phyloP scores from a whole-genome alignment of 495 filamentous ascomycete genomes.

The Chaetomium fimeti region DNA sequence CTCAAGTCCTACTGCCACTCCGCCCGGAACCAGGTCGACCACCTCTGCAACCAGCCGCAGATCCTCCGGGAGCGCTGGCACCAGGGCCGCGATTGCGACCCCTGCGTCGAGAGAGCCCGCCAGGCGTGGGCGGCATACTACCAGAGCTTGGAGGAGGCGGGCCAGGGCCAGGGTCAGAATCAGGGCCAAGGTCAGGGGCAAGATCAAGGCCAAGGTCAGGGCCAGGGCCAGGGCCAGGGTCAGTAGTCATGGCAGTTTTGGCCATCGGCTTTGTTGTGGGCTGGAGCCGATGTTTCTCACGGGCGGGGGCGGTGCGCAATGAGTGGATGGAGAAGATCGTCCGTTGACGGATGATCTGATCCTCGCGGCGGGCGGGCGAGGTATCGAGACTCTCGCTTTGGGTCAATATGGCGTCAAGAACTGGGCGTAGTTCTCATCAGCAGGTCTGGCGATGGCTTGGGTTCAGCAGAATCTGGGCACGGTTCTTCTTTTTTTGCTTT shows the following conservation, averaged over 20 bases:
- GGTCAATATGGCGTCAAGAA: background rate
- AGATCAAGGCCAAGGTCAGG: background rate
- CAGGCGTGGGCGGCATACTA: slow-evolving; percentile 5
- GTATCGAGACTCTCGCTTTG: background rate
- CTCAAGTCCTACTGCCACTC: slow-evolving; percentile 67
- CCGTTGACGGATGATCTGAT: too few species aligned
- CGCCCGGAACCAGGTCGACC: slow-evolving; percentile 63
- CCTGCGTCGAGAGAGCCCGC: slow-evolving; percentile 26
- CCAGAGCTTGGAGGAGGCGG: too few species aligned
- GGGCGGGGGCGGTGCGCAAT: too few species aligned
- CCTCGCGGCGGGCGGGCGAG: too few species aligned
- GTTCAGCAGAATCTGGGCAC: too few species aligned
- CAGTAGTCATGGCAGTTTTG: background rate
- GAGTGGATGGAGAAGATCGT: too few species aligned
- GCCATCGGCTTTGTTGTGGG: background rate
- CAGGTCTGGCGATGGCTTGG: background rate
- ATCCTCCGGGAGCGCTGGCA: slow-evolving; percentile 57
- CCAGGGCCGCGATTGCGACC: slow-evolving; percentile 49
- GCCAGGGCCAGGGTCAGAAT: background rate
- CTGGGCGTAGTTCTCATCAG: background rate
- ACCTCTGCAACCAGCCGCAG: slow-evolving; percentile 61
- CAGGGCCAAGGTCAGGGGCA: background rate
- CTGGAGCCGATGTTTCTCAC: background rate
- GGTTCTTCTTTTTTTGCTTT: too few species aligned
- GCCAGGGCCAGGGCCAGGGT: background rate